A percentile compares a stretch with the other conserved stretches of the same genome.
These are phyloP conservation scores for Claviceps monticola DNA, from an alignment of 2,329 filamentous ascomycete genomes.

Conservation along the genomic window DNA sequence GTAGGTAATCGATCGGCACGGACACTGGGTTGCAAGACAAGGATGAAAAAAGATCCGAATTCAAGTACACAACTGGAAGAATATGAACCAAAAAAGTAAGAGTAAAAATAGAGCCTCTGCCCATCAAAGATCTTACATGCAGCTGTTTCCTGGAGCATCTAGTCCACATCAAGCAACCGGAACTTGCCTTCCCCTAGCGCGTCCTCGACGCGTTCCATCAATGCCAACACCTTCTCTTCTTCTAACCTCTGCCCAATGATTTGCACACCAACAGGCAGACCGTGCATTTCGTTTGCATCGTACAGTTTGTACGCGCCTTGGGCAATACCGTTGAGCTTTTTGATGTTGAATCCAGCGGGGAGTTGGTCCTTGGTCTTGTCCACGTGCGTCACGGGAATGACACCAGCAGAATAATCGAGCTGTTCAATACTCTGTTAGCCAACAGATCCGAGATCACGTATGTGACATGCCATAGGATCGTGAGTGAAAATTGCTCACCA, in stretches of 20 bases:
- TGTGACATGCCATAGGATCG: no score
- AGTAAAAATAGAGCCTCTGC: not conserved
- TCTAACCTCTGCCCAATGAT: conserved; percentile 66
- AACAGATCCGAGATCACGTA: no score
- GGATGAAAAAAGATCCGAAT: not conserved
- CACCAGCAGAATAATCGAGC: conserved; percentile 75
- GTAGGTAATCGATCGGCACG: no score
- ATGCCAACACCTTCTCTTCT: conserved; percentile 74
- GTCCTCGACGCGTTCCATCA: conserved; percentile 68
- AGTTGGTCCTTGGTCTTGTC: conserved; percentile 55
- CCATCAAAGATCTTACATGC: conserved; percentile 3
- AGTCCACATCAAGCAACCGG: conserved; percentile 34
- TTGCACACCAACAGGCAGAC: conserved; percentile 75
- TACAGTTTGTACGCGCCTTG: conserved; percentile 77
- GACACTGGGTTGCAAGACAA: not conserved
- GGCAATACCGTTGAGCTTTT: conserved; percentile 63
- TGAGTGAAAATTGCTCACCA: conserved; percentile 33
- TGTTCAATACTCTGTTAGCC: conserved; percentile 15
- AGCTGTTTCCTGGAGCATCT: conserved; percentile 4
- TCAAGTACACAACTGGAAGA: not conserved
- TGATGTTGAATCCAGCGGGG: conserved; percentile 43
- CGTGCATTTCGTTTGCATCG: conserved; percentile 69
- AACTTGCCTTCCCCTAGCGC: conserved; percentile 49
- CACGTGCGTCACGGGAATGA: conserved; percentile 76
- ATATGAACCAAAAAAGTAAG: not conserved